These are phyloP conservation scores for Annulohypoxylon maeteangense DNA, from an alignment of 495 filamentous ascomycete genomes.

Conservation along the genomic window DNA sequence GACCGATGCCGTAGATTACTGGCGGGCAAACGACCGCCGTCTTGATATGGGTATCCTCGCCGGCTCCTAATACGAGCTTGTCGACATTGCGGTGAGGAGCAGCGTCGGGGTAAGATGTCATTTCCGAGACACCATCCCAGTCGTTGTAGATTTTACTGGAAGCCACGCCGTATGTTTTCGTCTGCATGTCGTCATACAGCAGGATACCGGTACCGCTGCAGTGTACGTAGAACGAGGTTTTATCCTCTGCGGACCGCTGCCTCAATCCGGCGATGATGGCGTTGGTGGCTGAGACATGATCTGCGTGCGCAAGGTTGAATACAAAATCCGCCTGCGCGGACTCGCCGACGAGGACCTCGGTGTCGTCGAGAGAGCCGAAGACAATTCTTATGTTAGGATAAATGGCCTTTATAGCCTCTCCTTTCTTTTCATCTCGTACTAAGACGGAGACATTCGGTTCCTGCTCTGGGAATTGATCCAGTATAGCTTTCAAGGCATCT, in stretches of 20 bases:
- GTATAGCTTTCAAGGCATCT: not conserved
- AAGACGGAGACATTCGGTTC: not conserved
- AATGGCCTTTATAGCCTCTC: not conserved
- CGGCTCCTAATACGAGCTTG: not conserved
- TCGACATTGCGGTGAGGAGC: not conserved
- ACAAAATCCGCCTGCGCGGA: not conserved
- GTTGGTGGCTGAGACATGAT: not conserved
- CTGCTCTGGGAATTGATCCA: not conserved
- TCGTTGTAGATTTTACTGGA: not conserved
- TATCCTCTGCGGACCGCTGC: not conserved
- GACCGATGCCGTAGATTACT: not conserved
- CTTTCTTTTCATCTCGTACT: not conserved
- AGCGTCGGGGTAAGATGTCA: not conserved
- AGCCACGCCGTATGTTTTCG: not conserved
- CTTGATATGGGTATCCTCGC: not conserved
- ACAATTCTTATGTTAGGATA: not conserved
- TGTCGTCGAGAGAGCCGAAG: conserved; percentile 1
- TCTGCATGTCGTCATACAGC: not conserved
- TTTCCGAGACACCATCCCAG: not conserved
- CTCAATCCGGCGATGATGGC: not conserved
- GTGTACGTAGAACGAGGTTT: not conserved
- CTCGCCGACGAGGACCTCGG: not conserved
- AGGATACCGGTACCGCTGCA: not conserved
- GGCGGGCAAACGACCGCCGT: not conserved
- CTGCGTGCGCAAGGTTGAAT: not conserved